Evolutionary conservation across 768 basidiomycete genomes (phyloP), one percentile per base, ranked within the genome.

Genomic region (Tylopilus plumbeoviolaceoides): DNA sequence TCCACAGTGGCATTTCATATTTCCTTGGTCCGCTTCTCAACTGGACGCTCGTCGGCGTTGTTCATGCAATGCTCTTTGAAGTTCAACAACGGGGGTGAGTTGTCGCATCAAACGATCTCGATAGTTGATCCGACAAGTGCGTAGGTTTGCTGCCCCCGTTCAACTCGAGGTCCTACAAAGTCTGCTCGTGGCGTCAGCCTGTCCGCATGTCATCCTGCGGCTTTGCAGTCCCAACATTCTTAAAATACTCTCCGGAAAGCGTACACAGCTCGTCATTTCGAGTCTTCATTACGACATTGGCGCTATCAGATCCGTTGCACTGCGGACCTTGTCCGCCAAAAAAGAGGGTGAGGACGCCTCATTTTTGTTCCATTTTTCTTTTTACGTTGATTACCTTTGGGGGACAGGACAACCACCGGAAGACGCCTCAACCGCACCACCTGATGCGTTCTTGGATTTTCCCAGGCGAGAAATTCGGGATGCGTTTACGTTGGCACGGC

Each of bases 1-100:
- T 92, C 20, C 78, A 78, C 65, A 91, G 86, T 56, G 90, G 90
- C 1, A 75, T 90, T 33, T 83, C 85, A 6, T 91, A 88, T 66
- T 91, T 91, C 60, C 78, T 83, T 20, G 81, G 82, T 5, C 81
- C 84, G 0, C 71, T 91, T 18, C 74, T 92, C 38, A 84, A 80
- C 56, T 92, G 90, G 90, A 90, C 89, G 0, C 76, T 91, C 6
- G 83, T 85, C 3, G 87, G 87, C 3, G 82, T 91, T 11, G 75
- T 90, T 49, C 80, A 79, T 63, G 79, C 76, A 1, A 73, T 91
- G 50, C 65, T 83, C 25, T 75, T 71, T 53, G 87, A 91, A 47
- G 75, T 89, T 36, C 75, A 81, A 49, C 73, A 75, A 30, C 75
- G 70, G 54, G 73, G 73, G 88, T 88, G 59, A 59, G 76, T 61